phyloP scores from a whole-genome alignment of 495 filamentous ascomycete species.

The Penicillium malachiteum region DNA sequence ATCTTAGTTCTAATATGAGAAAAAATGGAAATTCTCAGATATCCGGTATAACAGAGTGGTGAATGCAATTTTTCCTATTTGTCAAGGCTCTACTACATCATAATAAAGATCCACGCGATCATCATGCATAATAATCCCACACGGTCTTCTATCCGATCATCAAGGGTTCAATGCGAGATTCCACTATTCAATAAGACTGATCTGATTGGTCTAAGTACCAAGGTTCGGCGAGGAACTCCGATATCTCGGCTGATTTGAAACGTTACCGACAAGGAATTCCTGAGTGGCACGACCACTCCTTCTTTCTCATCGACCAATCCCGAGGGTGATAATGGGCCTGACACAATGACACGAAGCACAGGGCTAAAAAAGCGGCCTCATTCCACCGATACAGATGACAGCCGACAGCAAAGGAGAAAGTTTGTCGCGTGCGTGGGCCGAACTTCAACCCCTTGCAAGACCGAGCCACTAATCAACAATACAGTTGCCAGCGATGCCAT shows the following conservation, averaged over 20 bases:
- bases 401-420: constrained; percentile 32
- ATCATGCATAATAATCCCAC: not conserved
- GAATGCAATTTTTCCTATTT: too few relatives aligned
- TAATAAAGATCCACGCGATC: too few relatives aligned
- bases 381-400: constrained; percentile 12
- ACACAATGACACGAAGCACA: constrained; percentile 18
- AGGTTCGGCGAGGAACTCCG: not conserved
- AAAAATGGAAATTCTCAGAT: too few relatives aligned
- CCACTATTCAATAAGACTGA: not conserved
- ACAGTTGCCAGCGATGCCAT: constrained; percentile 47
- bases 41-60: too few relatives aligned
- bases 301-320: constrained; percentile 10
- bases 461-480: constrained; percentile 3
- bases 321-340: constrained; percentile 1
- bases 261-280: not conserved
- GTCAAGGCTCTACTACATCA: too few relatives aligned
- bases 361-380: constrained; percentile 17
- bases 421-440: constrained; percentile 33
- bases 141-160: not conserved
- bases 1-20: too few relatives aligned
- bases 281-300: not conserved
- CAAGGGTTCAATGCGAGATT: not conserved
- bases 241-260: not conserved
- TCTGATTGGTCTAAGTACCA: not conserved
- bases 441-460: not conserved